These are phyloP conservation scores for Monosporascus cannonballus DNA, from an alignment of 2,329 filamentous ascomycete species.

Conservation along the genomic window DNA sequence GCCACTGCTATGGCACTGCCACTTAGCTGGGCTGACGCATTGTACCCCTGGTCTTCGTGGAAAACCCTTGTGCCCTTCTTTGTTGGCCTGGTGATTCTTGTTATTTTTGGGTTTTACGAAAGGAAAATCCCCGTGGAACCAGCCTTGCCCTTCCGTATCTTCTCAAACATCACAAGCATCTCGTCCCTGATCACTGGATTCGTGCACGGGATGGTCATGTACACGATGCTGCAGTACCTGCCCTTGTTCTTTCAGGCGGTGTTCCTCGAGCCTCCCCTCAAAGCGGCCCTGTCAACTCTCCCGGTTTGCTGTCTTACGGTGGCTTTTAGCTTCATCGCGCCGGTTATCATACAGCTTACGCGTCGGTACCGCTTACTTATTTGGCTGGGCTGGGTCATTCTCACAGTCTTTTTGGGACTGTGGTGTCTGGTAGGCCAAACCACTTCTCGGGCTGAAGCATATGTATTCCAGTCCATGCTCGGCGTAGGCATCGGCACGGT, in stretches of 20 bases:
- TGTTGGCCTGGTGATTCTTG: conserved; percentile 45
- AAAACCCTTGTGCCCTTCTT: conserved; percentile 57
- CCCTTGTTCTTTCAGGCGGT: conserved; percentile 43
- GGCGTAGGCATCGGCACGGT: conserved; percentile 14
- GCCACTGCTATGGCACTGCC: conserved; percentile 28
- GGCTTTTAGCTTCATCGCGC: conserved; percentile 51
- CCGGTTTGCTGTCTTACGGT: conserved; percentile 53
- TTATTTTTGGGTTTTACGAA: conserved; percentile 50
- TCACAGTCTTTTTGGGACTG: conserved; percentile 50
- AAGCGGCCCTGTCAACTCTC: conserved; percentile 49
- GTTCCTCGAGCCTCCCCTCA: conserved; percentile 44
- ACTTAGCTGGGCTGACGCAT: conserved; percentile 45
- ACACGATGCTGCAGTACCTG: conserved; percentile 9
- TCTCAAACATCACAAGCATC: conserved; percentile 9
- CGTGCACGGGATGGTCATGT: conserved; percentile 7
- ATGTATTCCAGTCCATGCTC: conserved; percentile 15
- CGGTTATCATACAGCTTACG: conserved; percentile 48
- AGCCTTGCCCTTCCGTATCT: conserved; percentile 5
- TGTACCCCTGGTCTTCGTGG: conserved; percentile 59
- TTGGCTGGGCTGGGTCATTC: conserved; percentile 54
- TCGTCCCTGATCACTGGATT: conserved; percentile 12
- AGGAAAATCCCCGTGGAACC: conserved; percentile 40
- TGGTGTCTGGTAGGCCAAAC: conserved; percentile 25
- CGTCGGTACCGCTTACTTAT: conserved; percentile 55
- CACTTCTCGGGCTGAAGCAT: conserved; percentile 32